phyloP scores from a whole-genome alignment of 2,329 filamentous ascomycete genomes.

The Fusarium tuaranense region DNA sequence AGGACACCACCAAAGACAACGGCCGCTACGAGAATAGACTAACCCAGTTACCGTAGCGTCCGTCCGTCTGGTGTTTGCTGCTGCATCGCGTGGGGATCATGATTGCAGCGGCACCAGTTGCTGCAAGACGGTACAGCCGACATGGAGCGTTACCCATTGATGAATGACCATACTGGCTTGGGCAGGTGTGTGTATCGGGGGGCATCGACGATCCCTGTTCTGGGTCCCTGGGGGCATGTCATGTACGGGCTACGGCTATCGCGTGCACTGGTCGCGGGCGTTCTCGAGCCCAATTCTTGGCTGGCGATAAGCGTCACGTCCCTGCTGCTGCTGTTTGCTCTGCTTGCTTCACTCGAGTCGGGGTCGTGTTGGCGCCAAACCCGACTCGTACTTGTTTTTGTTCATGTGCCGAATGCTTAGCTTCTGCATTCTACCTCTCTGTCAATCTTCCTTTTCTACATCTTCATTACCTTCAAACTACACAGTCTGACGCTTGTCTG shows the following conservation, averaged over 20 bases:
- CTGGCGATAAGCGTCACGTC: conserved; percentile 43
- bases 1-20: background rate
- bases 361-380: conserved; percentile 9
- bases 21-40: conserved; percentile 21
- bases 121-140: background rate
- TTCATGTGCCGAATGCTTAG: conserved; percentile 29
- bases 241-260: conserved; percentile 31
- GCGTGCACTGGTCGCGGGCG: conserved; percentile 29
- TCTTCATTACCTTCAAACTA: background rate
- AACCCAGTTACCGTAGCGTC: conserved; percentile 12
- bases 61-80: conserved; percentile 8
- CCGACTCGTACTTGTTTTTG: conserved; percentile 31
- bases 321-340: background rate
- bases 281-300: conserved; percentile 26
- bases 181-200: conserved; percentile 20
- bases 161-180: conserved; percentile 11
- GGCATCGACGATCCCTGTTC: conserved; percentile 30
- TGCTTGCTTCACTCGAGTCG: background rate
- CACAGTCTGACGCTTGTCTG: conserved; percentile 7
- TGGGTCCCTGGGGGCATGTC: background rate
- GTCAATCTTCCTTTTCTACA: background rate
- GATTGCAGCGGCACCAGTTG: background rate
- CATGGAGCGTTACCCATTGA: conserved; percentile 22
- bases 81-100: conserved; percentile 10
- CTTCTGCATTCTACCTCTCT: background rate